phyloP scores from a whole-genome alignment of 306 rosid species.

The Dalbergia cochinchinensis region DNA sequence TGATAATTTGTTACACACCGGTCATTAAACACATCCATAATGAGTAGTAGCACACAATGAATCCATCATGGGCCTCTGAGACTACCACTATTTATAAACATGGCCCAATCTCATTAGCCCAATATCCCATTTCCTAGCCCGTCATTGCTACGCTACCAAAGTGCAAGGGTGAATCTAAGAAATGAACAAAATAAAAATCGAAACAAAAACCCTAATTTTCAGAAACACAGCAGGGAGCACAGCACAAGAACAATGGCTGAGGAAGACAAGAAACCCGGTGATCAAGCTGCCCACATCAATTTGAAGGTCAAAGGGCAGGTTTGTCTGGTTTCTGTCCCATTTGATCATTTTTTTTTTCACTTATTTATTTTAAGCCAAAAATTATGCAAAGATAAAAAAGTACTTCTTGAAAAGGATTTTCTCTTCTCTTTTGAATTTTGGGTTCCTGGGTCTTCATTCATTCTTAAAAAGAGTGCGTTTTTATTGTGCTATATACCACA shows the following conservation, averaged over 20 bases:
- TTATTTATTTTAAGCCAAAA: too few relatives aligned
- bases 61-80: too few relatives aligned
- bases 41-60: too few relatives aligned
- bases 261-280: slow-evolving; percentile 80
- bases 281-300: slow-evolving; percentile 69
- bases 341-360: background rate
- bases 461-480: background rate
- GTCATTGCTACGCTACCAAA: background rate
- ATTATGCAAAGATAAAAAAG: background rate
- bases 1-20: too few relatives aligned
- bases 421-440: background rate
- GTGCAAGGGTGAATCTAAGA: background rate
- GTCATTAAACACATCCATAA: too few relatives aligned
- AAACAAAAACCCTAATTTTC: slow-evolving; percentile 48
- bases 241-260: slow-evolving; percentile 57
- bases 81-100: too few relatives aligned
- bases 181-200: background rate
- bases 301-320: slow-evolving; percentile 92
- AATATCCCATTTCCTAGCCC: background rate
- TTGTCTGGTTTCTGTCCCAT: background rate
- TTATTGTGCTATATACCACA: background rate
- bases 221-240: background rate
- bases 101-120: background rate
- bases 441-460: background rate
- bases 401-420: background rate